phyloP scores from a whole-genome alignment of 805 yeast species.

The Kodamaea lidongshanica region DNA sequence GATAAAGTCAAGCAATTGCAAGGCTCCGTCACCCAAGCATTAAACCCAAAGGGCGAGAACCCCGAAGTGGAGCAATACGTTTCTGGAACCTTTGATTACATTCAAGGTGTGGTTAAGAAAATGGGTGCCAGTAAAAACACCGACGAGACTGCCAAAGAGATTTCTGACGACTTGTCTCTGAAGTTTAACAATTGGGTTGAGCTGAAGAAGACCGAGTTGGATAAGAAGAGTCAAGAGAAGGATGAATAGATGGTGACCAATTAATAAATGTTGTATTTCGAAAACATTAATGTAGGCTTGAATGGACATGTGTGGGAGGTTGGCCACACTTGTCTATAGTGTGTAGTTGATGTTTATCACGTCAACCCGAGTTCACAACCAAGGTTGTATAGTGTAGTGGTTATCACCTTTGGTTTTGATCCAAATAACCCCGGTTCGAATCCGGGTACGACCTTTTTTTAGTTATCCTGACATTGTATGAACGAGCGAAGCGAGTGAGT shows the following conservation, averaged over 20 bases:
- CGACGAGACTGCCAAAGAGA: constrained; percentile 28
- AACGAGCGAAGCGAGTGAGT: no score
- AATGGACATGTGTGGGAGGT: no score
- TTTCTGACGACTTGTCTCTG: constrained; percentile 28
- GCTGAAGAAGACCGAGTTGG: constrained; percentile 11
- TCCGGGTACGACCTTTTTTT: constrained; percentile 83
- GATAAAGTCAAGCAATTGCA: no score
- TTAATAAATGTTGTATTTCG: no score
- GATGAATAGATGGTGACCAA: no score
- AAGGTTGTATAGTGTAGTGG: constrained; percentile 70
- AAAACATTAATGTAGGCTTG: no score
- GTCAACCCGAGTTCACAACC: no score
- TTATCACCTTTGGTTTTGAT: constrained; percentile 77
- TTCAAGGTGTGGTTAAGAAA: constrained; percentile 20
- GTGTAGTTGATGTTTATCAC: no score
- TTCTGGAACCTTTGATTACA: constrained; percentile 21
- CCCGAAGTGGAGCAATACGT: constrained; percentile 24
- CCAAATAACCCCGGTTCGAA: constrained; percentile 81
- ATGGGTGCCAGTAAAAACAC: constrained; percentile 29
- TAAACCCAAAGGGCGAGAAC: constrained; percentile 27
- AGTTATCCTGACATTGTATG: no score
- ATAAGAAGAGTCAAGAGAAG: constrained; percentile 8
- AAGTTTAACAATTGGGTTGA: constrained; percentile 25
- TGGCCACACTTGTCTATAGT: no score
- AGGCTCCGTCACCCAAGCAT: no score